A percentile compares a stretch with the other conserved stretches of the same genome.
These are phyloP conservation scores for Begonia loranthoides DNA, from an alignment of 306 rosid genomes.

Conservation along the genomic window DNA sequence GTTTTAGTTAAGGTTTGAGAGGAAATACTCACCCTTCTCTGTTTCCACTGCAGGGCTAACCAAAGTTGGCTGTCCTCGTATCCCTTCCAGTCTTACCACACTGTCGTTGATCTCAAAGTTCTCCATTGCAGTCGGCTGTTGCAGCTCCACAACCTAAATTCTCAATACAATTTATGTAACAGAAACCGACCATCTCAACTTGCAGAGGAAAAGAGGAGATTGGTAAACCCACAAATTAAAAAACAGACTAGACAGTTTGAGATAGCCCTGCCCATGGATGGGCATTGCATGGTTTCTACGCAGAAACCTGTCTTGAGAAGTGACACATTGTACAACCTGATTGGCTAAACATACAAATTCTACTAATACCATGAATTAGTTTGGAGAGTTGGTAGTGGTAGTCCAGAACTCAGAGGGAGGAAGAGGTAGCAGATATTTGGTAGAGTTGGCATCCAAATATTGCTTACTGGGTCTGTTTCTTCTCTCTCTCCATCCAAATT, in stretches of 20 bases:
- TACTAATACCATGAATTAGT: neutral
- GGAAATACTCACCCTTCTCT: slow-evolving; percentile 45
- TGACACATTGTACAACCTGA: neutral
- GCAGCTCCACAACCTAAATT: neutral
- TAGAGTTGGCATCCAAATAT: neutral
- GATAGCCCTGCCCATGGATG: neutral
- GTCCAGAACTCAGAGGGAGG: neutral
- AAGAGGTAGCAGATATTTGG: neutral
- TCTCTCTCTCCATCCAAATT: neutral
- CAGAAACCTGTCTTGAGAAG: neutral
- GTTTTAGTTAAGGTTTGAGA: slow-evolving; percentile 73
- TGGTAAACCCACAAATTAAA: too few species aligned
- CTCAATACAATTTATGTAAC: neutral
- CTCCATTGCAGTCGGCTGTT: neutral
- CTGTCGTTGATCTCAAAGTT: neutral
- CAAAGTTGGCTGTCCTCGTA: slow-evolving; percentile 31
- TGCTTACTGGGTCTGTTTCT: neutral
- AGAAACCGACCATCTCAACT: neutral
- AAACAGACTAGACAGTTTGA: too few species aligned
- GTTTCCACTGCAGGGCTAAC: slow-evolving; percentile 49
- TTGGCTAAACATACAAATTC: neutral
- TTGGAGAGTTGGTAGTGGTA: neutral
- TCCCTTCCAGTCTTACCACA: slow-evolving; percentile 22
- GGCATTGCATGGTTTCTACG: neutral
- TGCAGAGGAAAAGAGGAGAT: neutral